A percentile compares a stretch with the other conserved stretches of the same genome.
Conservation (phyloP, 2,329 filamentous ascomycete species). For the Macroventuria anomochaeta region DNA sequence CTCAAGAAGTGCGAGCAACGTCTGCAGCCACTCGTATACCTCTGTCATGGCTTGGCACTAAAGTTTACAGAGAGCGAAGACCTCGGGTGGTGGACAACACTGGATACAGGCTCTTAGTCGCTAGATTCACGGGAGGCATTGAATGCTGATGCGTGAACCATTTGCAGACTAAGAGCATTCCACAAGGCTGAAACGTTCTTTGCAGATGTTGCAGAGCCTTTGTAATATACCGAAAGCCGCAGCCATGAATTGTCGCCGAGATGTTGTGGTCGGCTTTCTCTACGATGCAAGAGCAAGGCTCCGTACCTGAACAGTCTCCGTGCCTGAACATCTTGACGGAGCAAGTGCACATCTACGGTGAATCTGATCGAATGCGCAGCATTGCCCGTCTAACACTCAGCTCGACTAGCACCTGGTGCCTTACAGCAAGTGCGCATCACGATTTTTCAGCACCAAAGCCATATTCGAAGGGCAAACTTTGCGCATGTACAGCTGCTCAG, state of each 20-base stretch:
- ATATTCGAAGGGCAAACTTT: neutral
- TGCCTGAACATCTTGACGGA: neutral
- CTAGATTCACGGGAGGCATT: too few species aligned
- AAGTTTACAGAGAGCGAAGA: too few species aligned
- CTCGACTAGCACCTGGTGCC: neutral
- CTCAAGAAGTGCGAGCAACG: neutral
- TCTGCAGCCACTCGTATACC: neutral
- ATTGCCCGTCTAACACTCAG: neutral
- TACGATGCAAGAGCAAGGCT: neutral
- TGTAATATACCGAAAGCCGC: too few species aligned
- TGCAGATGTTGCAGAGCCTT: too few species aligned
- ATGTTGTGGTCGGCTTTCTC: too few species aligned
- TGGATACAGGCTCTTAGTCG: too few species aligned
- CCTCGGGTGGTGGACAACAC: too few species aligned
- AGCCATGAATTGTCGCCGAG: too few species aligned
- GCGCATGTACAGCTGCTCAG: neutral
- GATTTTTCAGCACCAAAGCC: neutral
- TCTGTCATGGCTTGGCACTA: too few species aligned
- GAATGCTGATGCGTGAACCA: too few species aligned
- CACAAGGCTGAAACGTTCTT: too few species aligned
- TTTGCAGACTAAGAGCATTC: too few species aligned
- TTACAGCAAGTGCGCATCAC: neutral
- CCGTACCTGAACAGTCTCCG: neutral
- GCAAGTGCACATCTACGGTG: neutral
- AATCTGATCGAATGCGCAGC: neutral